Percentiles rank a stretch among this genome's conserved stretches.
Evolutionary conservation across 2,329 filamentous ascomycete genomes (phyloP).

Genomic region (Purpureocillium lavendulum): DNA sequence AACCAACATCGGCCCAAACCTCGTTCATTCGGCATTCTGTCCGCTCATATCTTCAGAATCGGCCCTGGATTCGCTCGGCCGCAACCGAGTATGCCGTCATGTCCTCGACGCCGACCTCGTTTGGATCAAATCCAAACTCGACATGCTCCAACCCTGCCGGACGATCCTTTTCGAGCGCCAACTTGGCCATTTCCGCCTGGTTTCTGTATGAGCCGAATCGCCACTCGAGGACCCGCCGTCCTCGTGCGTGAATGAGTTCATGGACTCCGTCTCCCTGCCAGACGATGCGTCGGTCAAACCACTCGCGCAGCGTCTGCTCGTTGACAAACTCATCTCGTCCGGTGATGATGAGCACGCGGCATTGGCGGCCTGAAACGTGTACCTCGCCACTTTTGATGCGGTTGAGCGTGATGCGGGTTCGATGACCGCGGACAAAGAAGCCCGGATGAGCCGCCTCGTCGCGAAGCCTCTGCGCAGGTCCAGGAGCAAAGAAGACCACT

Average conservation of each 20-base stretch:
- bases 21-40: too few relatives aligned
- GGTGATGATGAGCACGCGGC: constrained; percentile 42
- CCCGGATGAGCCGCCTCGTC: constrained; percentile 15
- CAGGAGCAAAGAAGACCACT: constrained; percentile 38
- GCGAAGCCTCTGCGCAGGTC: constrained; percentile 25
- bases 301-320: constrained; percentile 23
- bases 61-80: constrained; percentile 21
- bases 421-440: constrained; percentile 26
- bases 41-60: constrained; percentile 10
- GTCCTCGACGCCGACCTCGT: constrained; percentile 23
- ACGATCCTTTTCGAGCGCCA: constrained; percentile 25
- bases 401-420: constrained; percentile 35
- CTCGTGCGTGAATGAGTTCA: constrained; percentile 16
- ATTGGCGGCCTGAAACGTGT: constrained; percentile 19
- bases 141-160: constrained; percentile 26
- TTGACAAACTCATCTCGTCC: constrained; percentile 37
- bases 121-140: constrained; percentile 29
- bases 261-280: constrained; percentile 39
- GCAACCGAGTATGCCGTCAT: constrained; percentile 22
- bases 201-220: constrained; percentile 47
- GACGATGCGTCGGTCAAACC: constrained; percentile 33
- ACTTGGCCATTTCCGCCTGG: constrained; percentile 42
- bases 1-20: too few relatives aligned
- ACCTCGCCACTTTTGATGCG: constrained; percentile 34
- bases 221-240: constrained; percentile 34